These are phyloP conservation scores for Pezicula radicicola DNA, from an alignment of 2,329 filamentous ascomycete genomes.

Conservation along the genomic window DNA sequence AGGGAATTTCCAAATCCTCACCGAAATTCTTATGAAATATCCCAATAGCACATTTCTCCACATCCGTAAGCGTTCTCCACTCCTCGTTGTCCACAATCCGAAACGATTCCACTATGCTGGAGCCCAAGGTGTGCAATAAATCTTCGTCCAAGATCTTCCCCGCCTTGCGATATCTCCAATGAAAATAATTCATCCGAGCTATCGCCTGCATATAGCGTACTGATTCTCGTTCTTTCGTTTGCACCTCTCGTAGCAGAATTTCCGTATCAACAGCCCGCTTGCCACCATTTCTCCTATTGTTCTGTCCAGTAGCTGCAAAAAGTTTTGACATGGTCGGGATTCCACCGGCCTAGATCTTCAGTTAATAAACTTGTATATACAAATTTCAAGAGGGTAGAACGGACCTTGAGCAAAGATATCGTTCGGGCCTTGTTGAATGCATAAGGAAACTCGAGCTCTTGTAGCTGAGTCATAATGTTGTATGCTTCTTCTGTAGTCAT, in stretches of 20 bases:
- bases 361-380: no score
- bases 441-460: constrained; percentile 31
- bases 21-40: constrained; percentile 24
- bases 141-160: constrained; percentile 20
- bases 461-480: constrained; percentile 23
- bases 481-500: constrained; percentile 30
- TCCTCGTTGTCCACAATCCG: constrained; percentile 17
- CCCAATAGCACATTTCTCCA: constrained; percentile 25
- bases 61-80: constrained; percentile 23
- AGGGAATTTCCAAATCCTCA: constrained; percentile 27
- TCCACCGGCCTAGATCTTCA: constrained; percentile 15
- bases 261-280: constrained; percentile 23
- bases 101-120: constrained; percentile 16
- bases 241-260: constrained; percentile 22
- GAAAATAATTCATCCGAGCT: constrained; percentile 21
- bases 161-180: constrained; percentile 18
- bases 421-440: constrained; percentile 23
- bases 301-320: constrained; percentile 18
- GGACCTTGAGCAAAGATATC: constrained; percentile 16
- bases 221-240: constrained; percentile 14
- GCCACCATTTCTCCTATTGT: constrained; percentile 15
- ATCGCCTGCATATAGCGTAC: constrained; percentile 17
- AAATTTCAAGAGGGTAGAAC: no score
- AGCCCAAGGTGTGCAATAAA: constrained; percentile 17
- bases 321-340: constrained; percentile 22